These are phyloP conservation scores for Penicillium sclerotiorum DNA, from an alignment of 2,329 filamentous ascomycete species.

Conservation along the genomic window DNA sequence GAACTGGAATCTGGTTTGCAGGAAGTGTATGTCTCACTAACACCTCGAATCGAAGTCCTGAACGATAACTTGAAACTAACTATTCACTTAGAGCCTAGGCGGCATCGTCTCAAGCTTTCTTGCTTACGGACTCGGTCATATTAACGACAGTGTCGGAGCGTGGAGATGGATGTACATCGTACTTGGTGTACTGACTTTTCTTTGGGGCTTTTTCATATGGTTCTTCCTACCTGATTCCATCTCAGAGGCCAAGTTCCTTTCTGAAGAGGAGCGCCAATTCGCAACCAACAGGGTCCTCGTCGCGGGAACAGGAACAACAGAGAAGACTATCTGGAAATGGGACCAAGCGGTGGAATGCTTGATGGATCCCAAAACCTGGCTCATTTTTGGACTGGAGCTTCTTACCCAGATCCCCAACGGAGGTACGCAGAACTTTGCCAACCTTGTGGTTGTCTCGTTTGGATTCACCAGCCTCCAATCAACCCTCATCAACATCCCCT, in stretches of 20 bases:
- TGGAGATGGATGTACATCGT: slow-evolving; percentile 60
- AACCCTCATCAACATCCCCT: slow-evolving; percentile 59
- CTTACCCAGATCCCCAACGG: slow-evolving; percentile 62
- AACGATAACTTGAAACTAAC: neutral
- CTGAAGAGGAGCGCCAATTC: slow-evolving; percentile 53
- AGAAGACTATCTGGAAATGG: slow-evolving; percentile 53
- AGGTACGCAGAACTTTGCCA: slow-evolving; percentile 59
- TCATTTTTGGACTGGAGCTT: slow-evolving; percentile 58
- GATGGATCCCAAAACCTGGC: slow-evolving; percentile 62
- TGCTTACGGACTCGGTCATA: slow-evolving; percentile 60
- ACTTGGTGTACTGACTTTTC: slow-evolving; percentile 54
- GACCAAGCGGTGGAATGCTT: slow-evolving; percentile 59
- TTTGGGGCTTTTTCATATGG: slow-evolving; percentile 55
- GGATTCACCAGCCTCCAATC: slow-evolving; percentile 25
- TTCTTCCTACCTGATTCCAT: slow-evolving; percentile 57
- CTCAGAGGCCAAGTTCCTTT: slow-evolving; percentile 61
- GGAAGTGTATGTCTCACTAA: slow-evolving; percentile 20
- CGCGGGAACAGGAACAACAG: slow-evolving; percentile 55
- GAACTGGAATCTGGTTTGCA: slow-evolving; percentile 60
- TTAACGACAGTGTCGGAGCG: slow-evolving; percentile 33
- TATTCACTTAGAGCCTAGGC: slow-evolving; percentile 16
- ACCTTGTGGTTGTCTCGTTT: slow-evolving; percentile 23
- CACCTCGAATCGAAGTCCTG: too few species aligned
- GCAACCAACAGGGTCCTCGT: slow-evolving; percentile 39
- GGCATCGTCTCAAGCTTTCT: slow-evolving; percentile 31